Evolutionary conservation across 352 stramenopile genomes (phyloP), one percentile per base, ranked within the genome.

Genomic region (Globisporangium irregulare): DNA sequence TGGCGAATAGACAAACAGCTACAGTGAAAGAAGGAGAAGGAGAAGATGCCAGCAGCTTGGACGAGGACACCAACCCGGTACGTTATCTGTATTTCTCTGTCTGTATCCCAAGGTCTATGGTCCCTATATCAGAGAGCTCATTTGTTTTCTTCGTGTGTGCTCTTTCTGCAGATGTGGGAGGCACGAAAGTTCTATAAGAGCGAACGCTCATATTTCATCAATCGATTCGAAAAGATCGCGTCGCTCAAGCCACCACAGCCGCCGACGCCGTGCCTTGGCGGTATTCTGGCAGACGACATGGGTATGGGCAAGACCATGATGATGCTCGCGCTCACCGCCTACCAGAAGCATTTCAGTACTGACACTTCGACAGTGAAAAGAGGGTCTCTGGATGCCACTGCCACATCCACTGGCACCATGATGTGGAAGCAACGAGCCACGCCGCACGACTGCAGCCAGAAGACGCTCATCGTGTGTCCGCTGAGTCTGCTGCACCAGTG

Each of bases 241-340:
- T 94, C 84, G 43, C 77, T 96, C 38, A 72, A 64, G 43, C 74
- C 73, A 3, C 89, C 83, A 20, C 58, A 79, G 57, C 81, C 77
- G 57, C 86, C 84, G 34, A 68, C 64, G 18, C 89, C 81, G 10
- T 94, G 83, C 62, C 72, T 81, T 9, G 90, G 90, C 27, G 92
- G 92, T 22, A 97, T 98, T 66, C 72, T 98, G 20, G 90, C 89
- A 2, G 92, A 98, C 46, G 92, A 97, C 59, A 97, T 97, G 91
- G 92, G 92, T 58, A 92, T 98, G 81, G 92, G 91, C 4, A 95
- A 95, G 81, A 93, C 87, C 2, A 87, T 93, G 79, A 92, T 91
- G 83, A 79, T 93, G 64, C 74, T 93, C 14, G 83, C 84, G 32
- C 72, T 93, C 2, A 68, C 91, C 18, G 79, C 70, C 1, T 76